Base-by-base conservation (phyloP, 2,329 filamentous ascomycete genomes). In the Fusarium vanettenii region DNA sequence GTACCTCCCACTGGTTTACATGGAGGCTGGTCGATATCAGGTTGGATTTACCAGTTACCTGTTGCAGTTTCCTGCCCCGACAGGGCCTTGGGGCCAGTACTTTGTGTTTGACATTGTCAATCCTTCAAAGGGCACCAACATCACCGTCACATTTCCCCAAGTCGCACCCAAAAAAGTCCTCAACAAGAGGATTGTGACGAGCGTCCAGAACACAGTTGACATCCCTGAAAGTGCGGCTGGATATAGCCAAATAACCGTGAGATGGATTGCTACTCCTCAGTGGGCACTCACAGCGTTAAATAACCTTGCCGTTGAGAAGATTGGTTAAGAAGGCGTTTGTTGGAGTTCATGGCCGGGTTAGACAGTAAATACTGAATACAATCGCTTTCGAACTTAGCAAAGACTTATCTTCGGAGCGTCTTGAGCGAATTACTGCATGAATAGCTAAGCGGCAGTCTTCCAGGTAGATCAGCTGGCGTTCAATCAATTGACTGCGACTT, bases 61-160 rank as follows among this genome's bases (percentile, higher is more conserved):
- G 2, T 14, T 62, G 13, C 0, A 7, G 0, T 70, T 37, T 43
- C 70, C 70, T 29, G 33, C 37, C 2, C 3, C 20, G 2, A 33
- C 33, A 6, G 35, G 31, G 3, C 64, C 52, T 5, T 72, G 67
- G 67, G 55, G 56, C 5, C 11, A 2, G 2, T 41, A 6, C 6
- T 50, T 59, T 5, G 67, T 67, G 7, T 56, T 72, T 13, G 55
- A 64, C 16, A 29, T 70, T 61, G 22, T 64, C 4, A 72, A 72
- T 48, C 60, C 55, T 6, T n/a, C 33, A 13, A 59, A 16, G 22
- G 64, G 67, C 18, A 64, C 70, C 5, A 70, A 70, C 20, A 55
- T 59, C 2, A 72, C 67, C 7, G 63, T 70, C 33, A 29, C 59
- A 14, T 27, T 70, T 20, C 18, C 52, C 14, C 6, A 6, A 5